Evolutionary conservation across 1,284 basidiomycete genomes (phyloP).

Genomic region (Ceratobasidium sp.): DNA sequence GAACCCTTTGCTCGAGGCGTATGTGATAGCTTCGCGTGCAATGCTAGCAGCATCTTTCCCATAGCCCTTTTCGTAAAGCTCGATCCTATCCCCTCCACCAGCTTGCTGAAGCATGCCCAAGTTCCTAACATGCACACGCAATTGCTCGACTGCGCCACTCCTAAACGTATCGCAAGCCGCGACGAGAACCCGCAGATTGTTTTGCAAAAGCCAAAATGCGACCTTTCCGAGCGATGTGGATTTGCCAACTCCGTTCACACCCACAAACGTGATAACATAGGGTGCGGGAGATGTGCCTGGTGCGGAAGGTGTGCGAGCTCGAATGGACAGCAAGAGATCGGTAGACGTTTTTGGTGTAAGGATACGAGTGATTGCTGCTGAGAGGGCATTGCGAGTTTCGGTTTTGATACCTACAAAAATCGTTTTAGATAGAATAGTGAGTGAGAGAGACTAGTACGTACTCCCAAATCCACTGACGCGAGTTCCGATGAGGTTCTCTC

Average conservation of each 20-base stretch:
- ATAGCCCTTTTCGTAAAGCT: constrained; percentile 96
- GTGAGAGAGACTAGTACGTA: constrained; percentile 23
- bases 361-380: constrained; percentile 88
- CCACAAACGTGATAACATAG: constrained; percentile 95
- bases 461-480: constrained; percentile 84
- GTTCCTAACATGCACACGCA: constrained; percentile 96
- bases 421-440: constrained; percentile 10
- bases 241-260: constrained; percentile 99
- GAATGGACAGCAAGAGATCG: constrained; percentile 85
- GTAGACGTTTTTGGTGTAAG: constrained; percentile 97
- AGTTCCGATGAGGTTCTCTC: constrained; percentile 87
- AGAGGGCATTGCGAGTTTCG: constrained; percentile 84
- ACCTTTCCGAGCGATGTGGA: constrained; percentile 98
- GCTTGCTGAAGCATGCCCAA: constrained; percentile 79
- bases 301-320: constrained; percentile 69
- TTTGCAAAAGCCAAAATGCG: constrained; percentile 99
- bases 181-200: constrained; percentile 90
- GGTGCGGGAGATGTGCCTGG: constrained; percentile 71
- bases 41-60: constrained; percentile 99
- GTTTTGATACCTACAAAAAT: constrained; percentile 71
- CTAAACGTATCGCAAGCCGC: constrained; percentile 99
- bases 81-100: constrained; percentile 61
- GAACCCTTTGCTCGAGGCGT: constrained; percentile 87
- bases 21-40: constrained; percentile 90
- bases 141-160: constrained; percentile 97